Conservation (phyloP, 805 yeast genomes). For the Candida piceae region DNA sequence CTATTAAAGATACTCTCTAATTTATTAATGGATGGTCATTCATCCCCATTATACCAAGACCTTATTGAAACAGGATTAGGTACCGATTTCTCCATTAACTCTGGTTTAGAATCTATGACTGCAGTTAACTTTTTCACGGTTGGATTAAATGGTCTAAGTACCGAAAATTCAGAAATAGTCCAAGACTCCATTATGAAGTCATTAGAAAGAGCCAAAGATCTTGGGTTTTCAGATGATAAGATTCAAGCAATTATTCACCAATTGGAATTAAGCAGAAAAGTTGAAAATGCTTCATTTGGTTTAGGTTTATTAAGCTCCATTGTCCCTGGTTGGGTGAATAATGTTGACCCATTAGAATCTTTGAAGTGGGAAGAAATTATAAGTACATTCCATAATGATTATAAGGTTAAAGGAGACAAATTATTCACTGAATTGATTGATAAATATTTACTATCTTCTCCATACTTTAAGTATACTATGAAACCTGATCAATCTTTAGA, state of each 20-base stretch:
- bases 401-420: conserved; percentile 43
- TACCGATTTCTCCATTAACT: conserved; percentile 78
- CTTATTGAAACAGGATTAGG: conserved; percentile 82
- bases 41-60: conserved; percentile 83
- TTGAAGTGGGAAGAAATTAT: conserved; percentile 63
- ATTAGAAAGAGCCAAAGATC: conserved; percentile 37
- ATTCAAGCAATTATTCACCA: conserved; percentile 89
- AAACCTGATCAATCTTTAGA: conserved; percentile 59
- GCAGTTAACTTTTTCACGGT: conserved; percentile 73
- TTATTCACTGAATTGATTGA: conserved; percentile 59
- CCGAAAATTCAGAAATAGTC: conserved; percentile 42
- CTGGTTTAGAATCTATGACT: conserved; percentile 83
- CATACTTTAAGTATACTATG: conserved; percentile 72
- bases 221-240: conserved; percentile 50
- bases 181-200: conserved; percentile 43
- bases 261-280: conserved; percentile 74
- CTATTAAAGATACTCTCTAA: conserved; percentile 65
- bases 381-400: conserved; percentile 56
- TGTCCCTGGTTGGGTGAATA: conserved; percentile 83
- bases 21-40: conserved; percentile 83
- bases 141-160: conserved; percentile 73
- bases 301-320: conserved; percentile 66
- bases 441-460: conserved; percentile 45
- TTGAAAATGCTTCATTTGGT: conserved; percentile 89
- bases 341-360: conserved; percentile 65